phyloP scores from a whole-genome alignment of 164 flowering plant species.

The Umbilicus rupestris region DNA sequence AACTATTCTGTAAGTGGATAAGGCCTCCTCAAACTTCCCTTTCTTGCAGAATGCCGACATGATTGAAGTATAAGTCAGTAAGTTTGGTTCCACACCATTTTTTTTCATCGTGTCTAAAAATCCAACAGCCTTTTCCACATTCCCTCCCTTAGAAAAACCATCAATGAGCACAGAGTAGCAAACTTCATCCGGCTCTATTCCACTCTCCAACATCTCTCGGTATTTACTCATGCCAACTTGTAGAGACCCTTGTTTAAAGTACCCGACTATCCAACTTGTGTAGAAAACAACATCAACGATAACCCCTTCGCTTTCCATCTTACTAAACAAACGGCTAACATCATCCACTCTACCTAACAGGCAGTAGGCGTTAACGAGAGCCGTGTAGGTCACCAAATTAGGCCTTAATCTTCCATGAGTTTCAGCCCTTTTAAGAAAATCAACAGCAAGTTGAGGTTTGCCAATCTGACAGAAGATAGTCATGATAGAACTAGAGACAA shows the following conservation, averaged over 20 bases:
- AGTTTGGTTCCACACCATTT: slow-evolving; percentile 43
- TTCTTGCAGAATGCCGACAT: slow-evolving; percentile 55
- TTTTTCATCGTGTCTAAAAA: slow-evolving; percentile 50
- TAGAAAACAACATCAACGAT: slow-evolving; percentile 59
- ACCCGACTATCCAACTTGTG: slow-evolving; percentile 61
- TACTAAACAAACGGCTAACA: slow-evolving; percentile 34
- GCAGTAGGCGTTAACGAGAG: slow-evolving; percentile 44
- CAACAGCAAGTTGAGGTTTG: slow-evolving; percentile 48
- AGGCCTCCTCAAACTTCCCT: slow-evolving; percentile 65
- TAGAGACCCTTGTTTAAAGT: slow-evolving; percentile 33
- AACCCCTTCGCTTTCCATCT: slow-evolving; percentile 45
- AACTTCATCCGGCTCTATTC: slow-evolving; percentile 42
- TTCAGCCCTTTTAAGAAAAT: slow-evolving; percentile 45
- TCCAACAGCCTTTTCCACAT: slow-evolving; percentile 64
- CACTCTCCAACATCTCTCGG: slow-evolving; percentile 36
- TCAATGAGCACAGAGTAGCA: slow-evolving; percentile 59
- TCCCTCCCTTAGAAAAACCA: slow-evolving; percentile 58
- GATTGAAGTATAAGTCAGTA: slow-evolving; percentile 59
- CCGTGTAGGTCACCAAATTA: slow-evolving; percentile 54
- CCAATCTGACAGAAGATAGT: slow-evolving; percentile 60
- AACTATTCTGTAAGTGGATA: slow-evolving; percentile 34
- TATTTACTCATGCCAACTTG: slow-evolving; percentile 17
- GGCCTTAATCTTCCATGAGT: slow-evolving; percentile 30
- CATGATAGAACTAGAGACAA: slow-evolving; percentile 54
- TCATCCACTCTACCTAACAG: slow-evolving; percentile 44